These are phyloP conservation scores for Nothophoma quercina DNA, from an alignment of 2,329 filamentous ascomycete genomes.

Conservation along the genomic window DNA sequence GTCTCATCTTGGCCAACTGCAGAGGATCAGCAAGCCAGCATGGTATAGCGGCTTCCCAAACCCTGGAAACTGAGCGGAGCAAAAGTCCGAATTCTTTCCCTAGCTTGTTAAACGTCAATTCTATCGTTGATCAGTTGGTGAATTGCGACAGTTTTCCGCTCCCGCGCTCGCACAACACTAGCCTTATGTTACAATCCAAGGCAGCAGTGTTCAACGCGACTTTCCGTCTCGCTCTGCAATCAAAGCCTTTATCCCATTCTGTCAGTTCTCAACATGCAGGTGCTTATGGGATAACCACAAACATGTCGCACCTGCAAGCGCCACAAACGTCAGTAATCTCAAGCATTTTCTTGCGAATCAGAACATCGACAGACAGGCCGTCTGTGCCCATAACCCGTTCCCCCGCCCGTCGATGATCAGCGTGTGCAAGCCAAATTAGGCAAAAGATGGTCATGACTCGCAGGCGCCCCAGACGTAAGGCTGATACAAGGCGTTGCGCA, in stretches of 20 bases:
- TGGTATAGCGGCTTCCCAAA: slow-evolving; percentile 3
- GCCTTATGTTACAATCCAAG: not conserved
- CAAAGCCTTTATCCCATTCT: not conserved
- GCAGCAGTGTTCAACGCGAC: not conserved
- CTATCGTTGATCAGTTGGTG: not conserved
- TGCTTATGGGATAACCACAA: not conserved
- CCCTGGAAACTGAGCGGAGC: slow-evolving; percentile 5
- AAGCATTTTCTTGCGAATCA: not conserved
- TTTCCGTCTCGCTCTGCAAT: not conserved
- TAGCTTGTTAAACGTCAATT: not conserved
- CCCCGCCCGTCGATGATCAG: slow-evolving; percentile 11
- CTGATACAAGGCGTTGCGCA: slow-evolving; percentile 5
- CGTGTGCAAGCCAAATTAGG: slow-evolving; percentile 3
- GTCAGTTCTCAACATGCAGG: not conserved
- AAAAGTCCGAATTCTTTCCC: not conserved
- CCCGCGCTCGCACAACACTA: not conserved
- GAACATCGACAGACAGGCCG: not conserved
- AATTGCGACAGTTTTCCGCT: slow-evolving; percentile 3
- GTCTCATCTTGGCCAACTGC: slow-evolving; percentile 3
- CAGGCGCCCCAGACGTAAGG: slow-evolving; percentile 6
- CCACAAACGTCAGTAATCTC: not conserved
- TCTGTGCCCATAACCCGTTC: slow-evolving; percentile 1
- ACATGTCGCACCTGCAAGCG: slow-evolving; percentile 2
- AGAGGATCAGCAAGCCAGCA: slow-evolving; percentile 1
- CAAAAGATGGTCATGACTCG: slow-evolving; percentile 4